Percentiles rank a stretch among this genome's conserved stretches.
Conservation (phyloP, 805 yeast species). For the Blastobotrys muscicola region DNA sequence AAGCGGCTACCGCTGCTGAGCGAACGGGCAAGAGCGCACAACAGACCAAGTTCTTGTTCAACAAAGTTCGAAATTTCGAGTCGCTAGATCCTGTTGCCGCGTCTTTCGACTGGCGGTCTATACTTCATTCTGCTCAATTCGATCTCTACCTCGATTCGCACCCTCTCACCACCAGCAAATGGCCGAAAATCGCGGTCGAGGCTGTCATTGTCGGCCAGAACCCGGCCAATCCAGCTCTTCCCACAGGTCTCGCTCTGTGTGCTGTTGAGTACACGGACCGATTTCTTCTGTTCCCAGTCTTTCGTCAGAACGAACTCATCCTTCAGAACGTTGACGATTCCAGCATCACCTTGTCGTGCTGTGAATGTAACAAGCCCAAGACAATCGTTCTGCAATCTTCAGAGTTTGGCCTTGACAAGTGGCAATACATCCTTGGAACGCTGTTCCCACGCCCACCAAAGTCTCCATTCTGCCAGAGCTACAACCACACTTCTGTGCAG, state of each 20-base stretch:
- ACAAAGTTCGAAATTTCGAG: slow-evolving; percentile 12
- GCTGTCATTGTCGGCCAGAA: slow-evolving; percentile 8
- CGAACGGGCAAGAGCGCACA: too few species aligned
- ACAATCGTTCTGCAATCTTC: background rate
- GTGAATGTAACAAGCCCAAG: background rate
- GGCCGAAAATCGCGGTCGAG: slow-evolving; percentile 8
- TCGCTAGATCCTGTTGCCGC: slow-evolving; percentile 13
- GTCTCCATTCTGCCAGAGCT: too few species aligned
- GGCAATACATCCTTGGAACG: too few species aligned
- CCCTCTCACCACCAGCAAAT: background rate
- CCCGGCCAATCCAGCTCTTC: background rate
- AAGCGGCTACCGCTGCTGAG: too few species aligned
- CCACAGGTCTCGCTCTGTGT: slow-evolving; percentile 14
- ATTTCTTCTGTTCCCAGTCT: slow-evolving; percentile 16
- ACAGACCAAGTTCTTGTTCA: background rate
- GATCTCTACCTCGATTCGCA: slow-evolving; percentile 12
- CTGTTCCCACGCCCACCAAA: too few species aligned
- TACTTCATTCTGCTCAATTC: slow-evolving; percentile 10
- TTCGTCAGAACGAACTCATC: slow-evolving; percentile 9
- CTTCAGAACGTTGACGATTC: too few species aligned
- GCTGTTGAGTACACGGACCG: slow-evolving; percentile 17
- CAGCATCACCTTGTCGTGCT: too few species aligned
- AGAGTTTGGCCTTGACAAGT: background rate
- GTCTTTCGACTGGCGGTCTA: slow-evolving; percentile 9
- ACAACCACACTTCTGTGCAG: too few species aligned